Base-by-base conservation (phyloP, 2,329 filamentous ascomycete genomes). In the Leptodontidium sp. region DNA sequence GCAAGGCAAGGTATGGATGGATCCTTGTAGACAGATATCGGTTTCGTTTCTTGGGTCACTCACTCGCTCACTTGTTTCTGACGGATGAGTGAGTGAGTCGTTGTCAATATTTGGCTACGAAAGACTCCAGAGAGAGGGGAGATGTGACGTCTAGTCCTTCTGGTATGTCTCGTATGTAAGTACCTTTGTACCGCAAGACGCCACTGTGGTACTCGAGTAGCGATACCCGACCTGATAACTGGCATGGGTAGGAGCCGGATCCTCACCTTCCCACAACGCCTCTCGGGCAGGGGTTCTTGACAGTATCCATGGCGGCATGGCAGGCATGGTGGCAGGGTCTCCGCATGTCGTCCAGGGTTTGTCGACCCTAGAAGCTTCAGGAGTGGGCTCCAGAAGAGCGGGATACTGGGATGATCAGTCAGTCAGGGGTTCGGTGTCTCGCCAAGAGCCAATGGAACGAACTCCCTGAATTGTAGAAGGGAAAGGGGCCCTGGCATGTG, bases 311-410 rank as follows among this genome's bases (percentile, higher is more conserved):
- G 21, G 21, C 21, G 21, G 21, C 21, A 21, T 21, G 21, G 21
- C 21, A 21, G 21, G 21, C 21, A 21, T 21, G 21, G 21, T 21
- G 21, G 21, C 21, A 47, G 58, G 43, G 14, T 49, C 21, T 38
- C 43, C 45, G 58, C 58, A 61, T 29, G 21, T 38, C n/a, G 2
- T 2, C 38, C 15, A 50, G 52, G 61, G 11, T 32, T 4, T 4
- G 24, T 14, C 8, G 21, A 53, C 61, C 66, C 66, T 53, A 52
- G 61, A 64, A 67, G 61, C 52, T 43, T 53, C 29, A 35, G 50
- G 15, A 52, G 59, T 64, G 61, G 61, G 65, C 58, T 47, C 65
- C 61, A 67, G 65, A 64, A 67, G 40, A 29, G 32, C 61, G 65
- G 59, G 59, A 57, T 35, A 57, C 65, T 11, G 14, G 55, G 58